Conservation (phyloP, 768 basidiomycete species). For the Serendipita sp. region DNA sequence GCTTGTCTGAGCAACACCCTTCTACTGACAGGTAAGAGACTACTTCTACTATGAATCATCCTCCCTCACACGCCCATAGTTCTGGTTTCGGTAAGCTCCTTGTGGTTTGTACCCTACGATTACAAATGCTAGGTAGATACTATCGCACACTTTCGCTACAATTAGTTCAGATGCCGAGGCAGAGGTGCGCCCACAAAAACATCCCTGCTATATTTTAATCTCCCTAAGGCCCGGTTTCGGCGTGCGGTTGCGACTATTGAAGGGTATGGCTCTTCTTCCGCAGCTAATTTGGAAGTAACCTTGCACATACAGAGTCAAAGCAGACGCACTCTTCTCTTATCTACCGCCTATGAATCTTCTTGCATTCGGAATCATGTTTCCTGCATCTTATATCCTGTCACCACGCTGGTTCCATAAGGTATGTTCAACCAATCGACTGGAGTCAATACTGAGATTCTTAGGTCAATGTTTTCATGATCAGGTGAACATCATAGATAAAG, state of each 20-base stretch:
- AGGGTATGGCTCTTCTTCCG: slow-evolving; percentile 35
- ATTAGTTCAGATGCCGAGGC: slow-evolving; percentile 88
- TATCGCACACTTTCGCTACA: slow-evolving; percentile 87
- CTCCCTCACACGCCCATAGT: slow-evolving; percentile 25
- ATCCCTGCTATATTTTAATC: slow-evolving; percentile 6
- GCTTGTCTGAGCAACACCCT: slow-evolving; percentile 87
- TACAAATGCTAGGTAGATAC: slow-evolving; percentile 38
- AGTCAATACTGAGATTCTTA: slow-evolving; percentile 18
- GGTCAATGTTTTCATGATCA: slow-evolving; percentile 81
- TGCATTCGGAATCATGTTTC: slow-evolving; percentile 75
- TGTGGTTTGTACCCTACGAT: slow-evolving; percentile 15
- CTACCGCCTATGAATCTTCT: slow-evolving; percentile 85
- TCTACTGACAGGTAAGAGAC: slow-evolving; percentile 59
- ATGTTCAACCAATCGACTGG: slow-evolving; percentile 13
- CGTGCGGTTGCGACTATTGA: slow-evolving; percentile 89
- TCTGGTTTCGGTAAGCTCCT: slow-evolving; percentile 50
- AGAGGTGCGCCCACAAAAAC: slow-evolving; percentile 36
- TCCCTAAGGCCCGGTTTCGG: slow-evolving; percentile 72
- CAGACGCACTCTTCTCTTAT: slow-evolving; percentile 70
- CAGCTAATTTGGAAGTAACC: slow-evolving; percentile 1
- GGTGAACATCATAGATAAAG: slow-evolving; percentile 25
- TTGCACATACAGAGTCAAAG: slow-evolving; percentile 46
- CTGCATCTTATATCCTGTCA: slow-evolving; percentile 66
- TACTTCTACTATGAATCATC: background rate
- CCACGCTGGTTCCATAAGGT: slow-evolving; percentile 99